Evolutionary conservation across 768 basidiomycete genomes (phyloP), one percentile per base, ranked within the genome.

Genomic region (Strobilomyces echinocephalus): DNA sequence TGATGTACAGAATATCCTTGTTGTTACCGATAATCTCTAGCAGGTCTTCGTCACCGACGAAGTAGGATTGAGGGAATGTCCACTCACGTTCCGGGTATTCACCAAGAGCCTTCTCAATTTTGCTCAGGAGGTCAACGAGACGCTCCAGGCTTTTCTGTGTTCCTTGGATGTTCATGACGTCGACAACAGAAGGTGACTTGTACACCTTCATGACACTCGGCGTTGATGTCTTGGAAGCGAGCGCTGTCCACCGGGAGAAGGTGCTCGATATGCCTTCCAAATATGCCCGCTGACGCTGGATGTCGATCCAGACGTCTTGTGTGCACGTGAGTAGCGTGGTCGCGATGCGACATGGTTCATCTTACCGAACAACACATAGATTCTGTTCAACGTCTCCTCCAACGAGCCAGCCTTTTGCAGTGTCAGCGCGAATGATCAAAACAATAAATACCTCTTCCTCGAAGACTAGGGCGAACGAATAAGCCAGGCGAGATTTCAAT

Each of bases 171-270:
- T 95, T 95, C 79, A 98, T 84, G 52, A 99, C 94, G 63, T 99
- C 97, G 46, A 97, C 75, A 41, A 98, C 87, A 70, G 97, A 95
- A 0, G 97, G 95, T 14, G 95, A 97, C 73, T 98, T 98, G 82
- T 95, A 95, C 54, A 99, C 97, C 71, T 95, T 98, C 97, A 99
- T 98, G 59, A 97, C 94, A 99, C 67, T 99, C 97, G 42, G 91
- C 83, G 69, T 99, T 97, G 79, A 99, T 99, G 72, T 95, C 97
- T 68, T 90, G 88, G 76, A 99, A 99, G 30, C 97, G 90, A n/a
- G 92, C 84, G 63, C 86, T 93, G 73, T 99, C 97, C 56, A 97
- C 88, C 1, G 97, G 97, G 26, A 99, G 85, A 14, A 99, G 84
- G 68, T 99, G 97, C 68, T 98, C 98, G 80, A 99, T 62, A 99